phyloP scores from a whole-genome alignment of 768 basidiomycete species.

The Russula brevipes region DNA sequence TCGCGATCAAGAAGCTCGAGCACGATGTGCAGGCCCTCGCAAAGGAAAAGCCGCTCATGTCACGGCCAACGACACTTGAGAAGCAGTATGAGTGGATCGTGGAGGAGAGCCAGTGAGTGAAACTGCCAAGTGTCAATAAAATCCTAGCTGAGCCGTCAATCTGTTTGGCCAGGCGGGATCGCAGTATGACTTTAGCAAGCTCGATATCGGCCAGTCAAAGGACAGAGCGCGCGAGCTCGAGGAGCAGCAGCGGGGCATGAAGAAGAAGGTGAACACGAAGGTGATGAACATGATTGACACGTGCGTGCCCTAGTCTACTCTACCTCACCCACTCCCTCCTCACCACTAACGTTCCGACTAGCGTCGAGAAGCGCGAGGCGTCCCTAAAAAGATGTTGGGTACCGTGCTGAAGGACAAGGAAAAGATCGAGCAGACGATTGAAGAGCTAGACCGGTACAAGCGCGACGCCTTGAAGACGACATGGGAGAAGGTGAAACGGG shows the following conservation, averaged over 20 bases:
- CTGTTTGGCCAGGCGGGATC: conserved; percentile 77
- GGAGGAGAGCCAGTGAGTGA: conserved; percentile 77
- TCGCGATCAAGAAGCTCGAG: conserved; percentile 59
- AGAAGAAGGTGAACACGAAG: conserved; percentile 93
- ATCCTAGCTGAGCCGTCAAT: neutral
- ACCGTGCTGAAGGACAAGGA: conserved; percentile 88
- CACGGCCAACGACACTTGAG: conserved; percentile 60
- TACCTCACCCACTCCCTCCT: no score
- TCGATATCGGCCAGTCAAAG: conserved; percentile 55
- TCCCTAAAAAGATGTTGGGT: conserved; percentile 82
- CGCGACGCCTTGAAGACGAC: conserved; percentile 89
- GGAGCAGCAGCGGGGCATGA: conserved; percentile 75
- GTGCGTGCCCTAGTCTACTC: conserved; percentile 40
- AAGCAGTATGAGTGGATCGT: conserved; percentile 82
- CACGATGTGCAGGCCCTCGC: conserved; percentile 58
- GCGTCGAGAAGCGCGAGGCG: conserved; percentile 89
- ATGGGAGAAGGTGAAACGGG: conserved; percentile 94
- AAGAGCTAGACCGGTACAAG: conserved; percentile 90
- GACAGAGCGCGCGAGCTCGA: conserved; percentile 72
- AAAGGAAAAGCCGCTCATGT: conserved; percentile 60
- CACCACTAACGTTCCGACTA: conserved; percentile 31
- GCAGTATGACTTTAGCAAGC: conserved; percentile 70
- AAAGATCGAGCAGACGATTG: conserved; percentile 93
- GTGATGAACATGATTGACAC: conserved; percentile 94
- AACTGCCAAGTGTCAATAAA: neutral